Conservation (phyloP, 2,329 filamentous ascomycete species). For the Aspergillus sp. region DNA sequence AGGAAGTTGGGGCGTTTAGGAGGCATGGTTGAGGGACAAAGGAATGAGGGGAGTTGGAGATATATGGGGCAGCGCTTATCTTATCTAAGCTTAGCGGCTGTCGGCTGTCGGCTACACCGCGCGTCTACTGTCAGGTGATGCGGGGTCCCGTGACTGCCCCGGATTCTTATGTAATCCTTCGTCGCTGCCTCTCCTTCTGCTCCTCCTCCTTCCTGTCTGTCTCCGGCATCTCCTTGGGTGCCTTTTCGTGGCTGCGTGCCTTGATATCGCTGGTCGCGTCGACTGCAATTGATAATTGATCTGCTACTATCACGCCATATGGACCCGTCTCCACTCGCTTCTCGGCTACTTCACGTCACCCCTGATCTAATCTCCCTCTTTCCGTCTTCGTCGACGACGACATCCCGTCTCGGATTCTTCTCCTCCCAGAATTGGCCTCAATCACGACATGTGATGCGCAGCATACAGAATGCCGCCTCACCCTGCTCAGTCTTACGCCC, state of each 20-base stretch:
- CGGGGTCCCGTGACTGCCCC: not conserved
- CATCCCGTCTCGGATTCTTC: constrained; percentile 5
- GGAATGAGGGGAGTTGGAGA: not conserved
- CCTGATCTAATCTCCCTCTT: constrained; percentile 1
- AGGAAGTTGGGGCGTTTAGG: constrained; percentile 50
- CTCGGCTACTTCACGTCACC: constrained; percentile 6
- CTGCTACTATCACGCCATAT: no score
- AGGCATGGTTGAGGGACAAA: constrained; percentile 11
- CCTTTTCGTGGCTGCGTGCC: no score
- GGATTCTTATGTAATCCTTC: not conserved
- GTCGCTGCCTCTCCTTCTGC: not conserved
- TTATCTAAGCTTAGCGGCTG: constrained; percentile 4
- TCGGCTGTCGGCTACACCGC: constrained; percentile 10
- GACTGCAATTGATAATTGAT: not conserved
- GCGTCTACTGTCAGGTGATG: not conserved
- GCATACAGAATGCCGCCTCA: not conserved
- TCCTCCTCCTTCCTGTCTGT: not conserved
- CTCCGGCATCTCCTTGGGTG: no score
- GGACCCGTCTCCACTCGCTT: not conserved
- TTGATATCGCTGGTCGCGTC: no score
- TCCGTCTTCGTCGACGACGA: not conserved
- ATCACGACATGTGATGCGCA: not conserved
- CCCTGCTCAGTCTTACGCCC: constrained; percentile 7
- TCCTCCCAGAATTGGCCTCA: constrained; percentile 3
- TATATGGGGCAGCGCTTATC: not conserved